Evolutionary conservation across 2,329 filamentous ascomycete genomes (phyloP).

Genomic region (Ascochyta lentis): DNA sequence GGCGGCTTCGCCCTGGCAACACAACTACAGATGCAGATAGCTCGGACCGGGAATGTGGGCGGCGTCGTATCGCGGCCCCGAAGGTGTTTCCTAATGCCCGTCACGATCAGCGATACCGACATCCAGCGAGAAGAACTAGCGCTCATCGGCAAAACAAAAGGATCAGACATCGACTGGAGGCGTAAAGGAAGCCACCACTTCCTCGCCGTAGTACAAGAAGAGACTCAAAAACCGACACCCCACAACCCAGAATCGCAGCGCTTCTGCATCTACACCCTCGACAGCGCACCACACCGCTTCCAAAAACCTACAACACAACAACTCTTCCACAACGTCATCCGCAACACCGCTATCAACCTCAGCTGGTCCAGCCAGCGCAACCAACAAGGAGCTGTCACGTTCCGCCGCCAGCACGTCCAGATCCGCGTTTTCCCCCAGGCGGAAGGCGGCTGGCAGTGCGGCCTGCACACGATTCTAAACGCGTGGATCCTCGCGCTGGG

Average conservation of each 20-base stretch:
- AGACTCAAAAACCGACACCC: neutral
- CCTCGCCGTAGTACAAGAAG: neutral
- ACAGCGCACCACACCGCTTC: neutral
- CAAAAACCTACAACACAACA: neutral
- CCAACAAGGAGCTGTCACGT: neutral
- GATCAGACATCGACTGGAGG: no score
- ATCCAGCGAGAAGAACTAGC: neutral
- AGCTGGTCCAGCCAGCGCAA: neutral
- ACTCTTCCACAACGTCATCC: neutral
- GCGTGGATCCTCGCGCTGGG: slow-evolving; percentile 39
- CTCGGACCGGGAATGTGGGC: no score
- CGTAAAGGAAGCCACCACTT: neutral
- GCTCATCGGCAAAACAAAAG: neutral
- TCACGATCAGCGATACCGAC: neutral
- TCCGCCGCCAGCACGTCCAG: no score
- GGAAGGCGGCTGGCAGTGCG: slow-evolving; percentile 8
- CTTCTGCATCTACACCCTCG: neutral
- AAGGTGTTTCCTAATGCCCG: neutral
- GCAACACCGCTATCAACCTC: neutral
- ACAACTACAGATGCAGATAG: neutral
- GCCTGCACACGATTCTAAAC: slow-evolving; percentile 28
- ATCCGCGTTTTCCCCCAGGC: neutral
- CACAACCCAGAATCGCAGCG: neutral
- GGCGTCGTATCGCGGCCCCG: neutral
- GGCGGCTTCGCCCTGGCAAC: neutral